phyloP scores from a whole-genome alignment of 108 stramenopile species.

The Skeletonema grethae region DNA sequence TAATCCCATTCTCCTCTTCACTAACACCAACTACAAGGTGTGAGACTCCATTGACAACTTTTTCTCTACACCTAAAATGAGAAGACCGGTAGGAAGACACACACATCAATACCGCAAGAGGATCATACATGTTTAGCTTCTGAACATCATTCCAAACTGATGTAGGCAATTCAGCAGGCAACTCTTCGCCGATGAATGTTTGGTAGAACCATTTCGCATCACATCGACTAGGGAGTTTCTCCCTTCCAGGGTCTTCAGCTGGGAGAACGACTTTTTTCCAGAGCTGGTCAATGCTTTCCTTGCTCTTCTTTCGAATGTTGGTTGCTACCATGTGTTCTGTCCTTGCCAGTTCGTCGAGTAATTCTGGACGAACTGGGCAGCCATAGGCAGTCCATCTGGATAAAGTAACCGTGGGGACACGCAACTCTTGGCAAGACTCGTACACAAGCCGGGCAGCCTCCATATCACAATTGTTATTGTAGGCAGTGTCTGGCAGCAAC shows the following conservation, averaged over 20 bases:
- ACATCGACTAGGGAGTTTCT: slow-evolving; percentile 48
- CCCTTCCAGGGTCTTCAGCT: slow-evolving; percentile 35
- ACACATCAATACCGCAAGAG: slow-evolving; percentile 41
- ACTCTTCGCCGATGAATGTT: slow-evolving; percentile 35
- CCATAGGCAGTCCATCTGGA: slow-evolving; percentile 54
- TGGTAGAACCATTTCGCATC: slow-evolving; percentile 42
- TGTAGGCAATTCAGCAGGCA: slow-evolving; percentile 12
- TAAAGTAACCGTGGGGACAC: slow-evolving; percentile 42
- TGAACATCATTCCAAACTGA: slow-evolving; percentile 38
- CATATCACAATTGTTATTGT: slow-evolving; percentile 54
- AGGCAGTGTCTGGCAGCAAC: slow-evolving; percentile 43
- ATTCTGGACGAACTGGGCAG: slow-evolving; percentile 36
- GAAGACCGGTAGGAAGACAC: slow-evolving; percentile 38
- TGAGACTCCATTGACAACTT: slow-evolving; percentile 35
- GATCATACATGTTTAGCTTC: slow-evolving; percentile 53
- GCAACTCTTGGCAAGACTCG: slow-evolving; percentile 41
- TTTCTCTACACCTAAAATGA: slow-evolving; percentile 39
- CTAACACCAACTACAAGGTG: slow-evolving; percentile 42
- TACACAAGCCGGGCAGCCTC: slow-evolving; percentile 45
- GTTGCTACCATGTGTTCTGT: slow-evolving; percentile 52
- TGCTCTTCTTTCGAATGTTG: slow-evolving; percentile 37
- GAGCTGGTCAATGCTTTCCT: slow-evolving; percentile 41
- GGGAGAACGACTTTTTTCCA: slow-evolving; percentile 47
- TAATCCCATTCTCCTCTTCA: slow-evolving; percentile 36
- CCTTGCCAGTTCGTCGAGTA: slow-evolving; percentile 39